phyloP scores from a whole-genome alignment of 2,329 filamentous ascomycete species.

The Stenocarpella maydis region DNA sequence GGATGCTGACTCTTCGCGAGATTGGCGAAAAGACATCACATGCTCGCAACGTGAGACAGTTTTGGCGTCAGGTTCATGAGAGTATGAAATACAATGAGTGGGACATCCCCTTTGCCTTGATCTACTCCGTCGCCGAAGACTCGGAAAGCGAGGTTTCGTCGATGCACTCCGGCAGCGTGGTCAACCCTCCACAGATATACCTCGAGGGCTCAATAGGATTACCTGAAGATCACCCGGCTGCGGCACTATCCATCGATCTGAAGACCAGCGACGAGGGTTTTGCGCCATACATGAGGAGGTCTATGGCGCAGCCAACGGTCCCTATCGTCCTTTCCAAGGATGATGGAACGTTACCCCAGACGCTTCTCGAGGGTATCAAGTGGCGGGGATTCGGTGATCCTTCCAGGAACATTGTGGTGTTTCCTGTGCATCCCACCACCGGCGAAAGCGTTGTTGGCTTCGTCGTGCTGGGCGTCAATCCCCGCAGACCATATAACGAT shows the following conservation, averaged over 20 bases:
- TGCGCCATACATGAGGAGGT: conserved; percentile 77
- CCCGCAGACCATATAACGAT: conserved; percentile 78
- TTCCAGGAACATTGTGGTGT: conserved; percentile 75
- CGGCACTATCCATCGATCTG: conserved; percentile 71
- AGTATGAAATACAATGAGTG: conserved; percentile 77
- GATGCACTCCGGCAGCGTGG: conserved; percentile 71
- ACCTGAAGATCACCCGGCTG: conserved; percentile 67
- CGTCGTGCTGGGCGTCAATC: conserved; percentile 80
- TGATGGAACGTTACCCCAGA: conserved; percentile 69
- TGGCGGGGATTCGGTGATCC: conserved; percentile 77
- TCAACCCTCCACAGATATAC: conserved; percentile 69
- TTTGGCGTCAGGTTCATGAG: conserved; percentile 75
- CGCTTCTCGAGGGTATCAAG: conserved; percentile 71
- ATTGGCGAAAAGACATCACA: conserved; percentile 78
- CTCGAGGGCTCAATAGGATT: conserved; percentile 78
- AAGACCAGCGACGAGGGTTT: conserved; percentile 76
- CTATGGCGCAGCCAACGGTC: conserved; percentile 70
- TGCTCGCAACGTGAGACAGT: conserved; percentile 75
- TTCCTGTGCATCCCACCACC: conserved; percentile 79
- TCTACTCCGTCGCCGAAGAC: conserved; percentile 79
- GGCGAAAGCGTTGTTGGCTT: conserved; percentile 80
- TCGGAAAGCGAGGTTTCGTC: conserved; percentile 76
- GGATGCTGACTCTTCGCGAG: conserved; percentile 81
- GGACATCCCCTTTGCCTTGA: conserved; percentile 78
- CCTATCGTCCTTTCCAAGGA: conserved; percentile 75